Conservation (phyloP, 129 eudicot genomes). For the Daucus carota region DH1_v3.0 NC_030382.2:45968501-45969000, state of each 20-base stretch:
- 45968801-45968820: constrained; percentile 24
- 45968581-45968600: not conserved
- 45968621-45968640: constrained; percentile 30
- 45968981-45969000: too few relatives aligned
- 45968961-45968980: too few relatives aligned
- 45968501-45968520: not conserved
- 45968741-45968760: constrained; percentile 31
- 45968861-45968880: constrained; percentile 17
- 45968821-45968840: constrained; percentile 6
- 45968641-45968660: constrained; percentile 21
- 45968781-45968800: constrained; percentile 31
- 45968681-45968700: constrained; percentile 6
- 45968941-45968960: constrained; percentile 28
- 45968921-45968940: constrained; percentile 13
- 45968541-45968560: not conserved
- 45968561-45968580: not conserved
- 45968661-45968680: not conserved
- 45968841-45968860: constrained; percentile 16
- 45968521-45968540: not conserved
- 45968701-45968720: constrained; percentile 19
- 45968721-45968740: constrained; percentile 30
- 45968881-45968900: constrained; percentile 14
- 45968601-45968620: not conserved
- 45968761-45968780: constrained; percentile 41
- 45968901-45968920: constrained; percentile 10